Evolutionary conservation across 768 basidiomycete genomes (phyloP).

Genomic region (Hortiboletus campestris): DNA sequence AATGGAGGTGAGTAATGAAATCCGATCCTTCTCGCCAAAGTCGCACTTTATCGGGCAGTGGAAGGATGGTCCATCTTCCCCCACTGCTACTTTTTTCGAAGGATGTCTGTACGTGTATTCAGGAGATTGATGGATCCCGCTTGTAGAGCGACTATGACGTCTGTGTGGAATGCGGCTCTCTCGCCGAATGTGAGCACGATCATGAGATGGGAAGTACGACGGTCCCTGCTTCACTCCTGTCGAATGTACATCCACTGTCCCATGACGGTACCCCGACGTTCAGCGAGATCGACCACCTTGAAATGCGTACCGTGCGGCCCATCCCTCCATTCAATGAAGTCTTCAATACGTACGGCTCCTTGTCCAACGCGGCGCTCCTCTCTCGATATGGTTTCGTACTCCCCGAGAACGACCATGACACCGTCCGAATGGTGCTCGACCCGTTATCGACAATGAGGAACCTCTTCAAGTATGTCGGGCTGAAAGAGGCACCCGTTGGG

Average conservation of each 20-base stretch:
- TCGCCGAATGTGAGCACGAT: slow-evolving; percentile 69
- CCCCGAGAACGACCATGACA: slow-evolving; percentile 70
- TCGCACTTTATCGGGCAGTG: slow-evolving; percentile 20
- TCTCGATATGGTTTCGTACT: slow-evolving; percentile 71
- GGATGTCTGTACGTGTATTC: background rate
- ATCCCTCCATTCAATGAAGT: slow-evolving; percentile 54
- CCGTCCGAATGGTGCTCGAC: slow-evolving; percentile 36
- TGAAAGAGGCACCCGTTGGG: slow-evolving; percentile 2
- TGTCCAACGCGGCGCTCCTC: slow-evolving; percentile 66
- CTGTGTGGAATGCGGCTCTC: slow-evolving; percentile 67
- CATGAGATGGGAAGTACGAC: slow-evolving; percentile 21
- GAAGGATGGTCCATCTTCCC: slow-evolving; percentile 1
- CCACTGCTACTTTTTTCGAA: background rate
- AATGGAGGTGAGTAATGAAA: slow-evolving; percentile 53
- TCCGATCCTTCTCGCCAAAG: slow-evolving; percentile 14
- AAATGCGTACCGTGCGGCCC: slow-evolving; percentile 64
- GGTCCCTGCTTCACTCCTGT: background rate
- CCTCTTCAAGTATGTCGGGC: slow-evolving; percentile 12
- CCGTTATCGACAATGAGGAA: slow-evolving; percentile 15
- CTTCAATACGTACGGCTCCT: slow-evolving; percentile 75
- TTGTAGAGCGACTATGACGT: slow-evolving; percentile 70
- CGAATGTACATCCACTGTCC: slow-evolving; percentile 7
- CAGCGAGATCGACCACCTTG: slow-evolving; percentile 43
- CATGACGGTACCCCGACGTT: slow-evolving; percentile 13
- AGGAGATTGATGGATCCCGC: slow-evolving; percentile 9